Percentiles rank a stretch among this genome's conserved stretches.
Conservation (phyloP, 805 yeast species). For the Cyberlindnera mississippiensis region DNA sequence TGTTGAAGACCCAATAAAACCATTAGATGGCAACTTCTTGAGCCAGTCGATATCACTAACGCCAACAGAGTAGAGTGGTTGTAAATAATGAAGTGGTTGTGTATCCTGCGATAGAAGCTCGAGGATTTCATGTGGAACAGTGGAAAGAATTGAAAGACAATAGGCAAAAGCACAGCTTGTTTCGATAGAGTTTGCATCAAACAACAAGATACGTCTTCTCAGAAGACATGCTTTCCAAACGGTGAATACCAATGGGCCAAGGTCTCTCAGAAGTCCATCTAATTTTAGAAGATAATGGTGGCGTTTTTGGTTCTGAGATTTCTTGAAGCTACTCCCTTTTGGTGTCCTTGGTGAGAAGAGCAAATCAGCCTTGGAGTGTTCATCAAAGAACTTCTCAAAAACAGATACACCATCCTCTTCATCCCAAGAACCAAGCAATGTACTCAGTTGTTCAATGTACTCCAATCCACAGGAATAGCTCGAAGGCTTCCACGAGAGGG, state of each 20-base stretch:
- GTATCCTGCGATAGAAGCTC: slow-evolving; percentile 30
- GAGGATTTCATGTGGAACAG: slow-evolving; percentile 55
- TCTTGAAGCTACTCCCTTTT: neutral
- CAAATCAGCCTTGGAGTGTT: slow-evolving; percentile 13
- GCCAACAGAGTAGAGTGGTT: slow-evolving; percentile 60
- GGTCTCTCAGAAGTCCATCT: slow-evolving; percentile 40
- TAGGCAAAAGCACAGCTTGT: slow-evolving; percentile 49
- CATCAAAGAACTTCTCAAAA: slow-evolving; percentile 26
- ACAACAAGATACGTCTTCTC: slow-evolving; percentile 51
- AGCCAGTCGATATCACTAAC: slow-evolving; percentile 50
- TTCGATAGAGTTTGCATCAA: slow-evolving; percentile 35
- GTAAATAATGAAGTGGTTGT: slow-evolving; percentile 18
- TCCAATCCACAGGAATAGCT: slow-evolving; percentile 42
- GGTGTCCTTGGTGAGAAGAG: slow-evolving; percentile 1
- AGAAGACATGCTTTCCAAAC: slow-evolving; percentile 61
- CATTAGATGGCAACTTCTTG: slow-evolving; percentile 18
- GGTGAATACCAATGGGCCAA: slow-evolving; percentile 65
- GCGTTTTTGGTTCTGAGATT: slow-evolving; percentile 9
- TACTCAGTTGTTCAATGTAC: slow-evolving; percentile 34
- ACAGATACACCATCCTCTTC: slow-evolving; percentile 18
- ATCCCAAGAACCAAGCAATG: slow-evolving; percentile 25
- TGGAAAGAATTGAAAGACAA: slow-evolving; percentile 54
- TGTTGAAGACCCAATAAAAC: slow-evolving; percentile 59
- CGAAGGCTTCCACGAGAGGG: slow-evolving; percentile 38
- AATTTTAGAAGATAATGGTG: slow-evolving; percentile 46